Evolutionary conservation across 2,329 filamentous ascomycete species (phyloP).

Genomic region (Arthrobotrys entomopaga): DNA sequence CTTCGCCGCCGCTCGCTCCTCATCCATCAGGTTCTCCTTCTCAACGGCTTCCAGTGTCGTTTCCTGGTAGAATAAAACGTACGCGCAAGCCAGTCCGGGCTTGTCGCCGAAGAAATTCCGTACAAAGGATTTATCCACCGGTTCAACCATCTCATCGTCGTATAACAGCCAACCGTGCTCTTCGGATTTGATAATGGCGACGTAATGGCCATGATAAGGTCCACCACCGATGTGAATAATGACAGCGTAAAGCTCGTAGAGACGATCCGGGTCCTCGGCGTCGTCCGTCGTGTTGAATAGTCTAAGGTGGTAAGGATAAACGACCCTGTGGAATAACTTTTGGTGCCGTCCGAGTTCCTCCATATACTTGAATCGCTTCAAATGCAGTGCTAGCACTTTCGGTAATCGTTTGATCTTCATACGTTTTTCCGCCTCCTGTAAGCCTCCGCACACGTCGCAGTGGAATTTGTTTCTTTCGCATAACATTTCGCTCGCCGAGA

Average conservation of each 20-base stretch:
- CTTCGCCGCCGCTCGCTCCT: constrained; percentile 56
- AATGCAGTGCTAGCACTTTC: constrained; percentile 86
- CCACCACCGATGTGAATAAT: constrained; percentile 97
- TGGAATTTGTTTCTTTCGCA: constrained; percentile 99
- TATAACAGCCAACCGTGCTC: constrained; percentile 96
- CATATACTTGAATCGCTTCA: constrained; percentile 98
- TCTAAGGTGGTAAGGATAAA: constrained; percentile 95
- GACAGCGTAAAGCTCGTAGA: constrained; percentile 97
- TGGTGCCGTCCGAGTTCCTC: constrained; percentile 92
- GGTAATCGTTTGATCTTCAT: constrained; percentile 99
- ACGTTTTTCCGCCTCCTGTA: constrained; percentile 97
- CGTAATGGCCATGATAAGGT: constrained; percentile 96
- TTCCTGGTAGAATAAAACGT: constrained; percentile 97
- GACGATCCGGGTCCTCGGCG: constrained; percentile 86
- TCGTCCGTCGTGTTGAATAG: constrained; percentile 98
- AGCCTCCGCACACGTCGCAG: constrained; percentile 93
- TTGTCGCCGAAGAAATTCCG: constrained; percentile 97
- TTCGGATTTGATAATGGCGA: constrained; percentile 96
- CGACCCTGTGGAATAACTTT: constrained; percentile 95
- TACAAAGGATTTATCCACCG: constrained; percentile 92
- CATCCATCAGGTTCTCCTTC: constrained; percentile 57
- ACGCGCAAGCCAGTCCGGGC: constrained; percentile 87
- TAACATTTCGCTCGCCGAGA: constrained; percentile 97
- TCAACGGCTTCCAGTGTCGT: constrained; percentile 75
- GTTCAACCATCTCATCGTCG: constrained; percentile 98